Evolutionary conservation across 2,329 filamentous ascomycete genomes (phyloP), one percentile per base, ranked within the genome.

Genomic region (Teratosphaeria nubilosa): DNA sequence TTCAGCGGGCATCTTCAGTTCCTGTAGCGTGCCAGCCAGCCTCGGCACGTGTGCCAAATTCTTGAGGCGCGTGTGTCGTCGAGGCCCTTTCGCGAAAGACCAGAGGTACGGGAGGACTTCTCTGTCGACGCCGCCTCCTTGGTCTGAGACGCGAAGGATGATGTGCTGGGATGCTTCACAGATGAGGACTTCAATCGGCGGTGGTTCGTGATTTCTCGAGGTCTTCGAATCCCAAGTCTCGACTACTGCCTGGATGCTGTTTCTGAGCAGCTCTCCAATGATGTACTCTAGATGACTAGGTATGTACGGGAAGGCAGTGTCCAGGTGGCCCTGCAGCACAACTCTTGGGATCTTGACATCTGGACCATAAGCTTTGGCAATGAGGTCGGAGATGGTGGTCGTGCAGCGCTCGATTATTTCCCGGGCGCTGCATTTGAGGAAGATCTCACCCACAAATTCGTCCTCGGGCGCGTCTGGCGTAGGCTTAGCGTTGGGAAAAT

Each of bases 241-340:
- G 60, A 95, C 86, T 41, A 94, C 86, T 22, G 91, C 91, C 74
- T 97, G 91, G 16, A 99, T 89, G 0, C 90, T 95, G 75, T 99
- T 99, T 41, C 94, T 86, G 25, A 99, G 80, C 24, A 99, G 84
- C 76, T 99, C 94, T 55, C 94, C 91, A 58, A 99, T 83, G 66
- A 99, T 96, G 74, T 99, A 99, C 75, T 99, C 92, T 55, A 99
- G 82, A 71, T 97, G 94, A 69, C 87, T 94, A 55, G 96, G 82
- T 63, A 99, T 97, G 69, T 96, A 99, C 1, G 95, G 94, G 69
- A 99, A 99, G 32, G 86, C 95, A 4, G 91, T 91, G 31, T 89
- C 85, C 2, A 94, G 79, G 70, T 99, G 91, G 24, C 95, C 94
- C 62, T 87, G 82, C 58, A 99, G 80, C 53, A 82, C 83, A 73